These are phyloP conservation scores for Hypoxylon sp. DNA, from an alignment of 2,329 filamentous ascomycete genomes.

Conservation along the genomic window DNA sequence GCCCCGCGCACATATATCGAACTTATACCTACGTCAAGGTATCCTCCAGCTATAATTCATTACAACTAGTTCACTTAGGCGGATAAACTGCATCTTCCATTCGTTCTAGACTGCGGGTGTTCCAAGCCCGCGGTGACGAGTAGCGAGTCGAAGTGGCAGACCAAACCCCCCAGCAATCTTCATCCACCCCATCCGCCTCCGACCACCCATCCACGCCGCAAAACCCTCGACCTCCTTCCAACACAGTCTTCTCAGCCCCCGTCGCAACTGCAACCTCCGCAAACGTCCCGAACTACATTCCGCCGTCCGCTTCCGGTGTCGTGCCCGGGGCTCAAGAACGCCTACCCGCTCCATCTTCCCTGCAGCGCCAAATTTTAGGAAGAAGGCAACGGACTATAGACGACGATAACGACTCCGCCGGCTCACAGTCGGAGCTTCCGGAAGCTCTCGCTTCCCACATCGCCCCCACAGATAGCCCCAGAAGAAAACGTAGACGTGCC, in stretches of 20 bases:
- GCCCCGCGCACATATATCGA: constrained; percentile 14
- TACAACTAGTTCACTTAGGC: constrained; percentile 20
- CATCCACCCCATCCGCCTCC: constrained; percentile 73
- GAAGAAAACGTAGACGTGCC: constrained; percentile 71
- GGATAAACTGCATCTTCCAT: constrained; percentile 31
- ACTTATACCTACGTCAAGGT: constrained; percentile 23
- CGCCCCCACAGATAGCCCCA: constrained; percentile 50
- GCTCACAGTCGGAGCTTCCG: constrained; percentile 40
- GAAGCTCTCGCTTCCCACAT: constrained; percentile 45
- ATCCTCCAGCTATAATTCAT: constrained; percentile 4
- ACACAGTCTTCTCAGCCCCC: constrained; percentile 61
- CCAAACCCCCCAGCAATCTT: constrained; percentile 67
- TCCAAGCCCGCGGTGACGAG: constrained; percentile 58
- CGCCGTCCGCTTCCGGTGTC: constrained; percentile 36
- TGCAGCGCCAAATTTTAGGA: constrained; percentile 62
- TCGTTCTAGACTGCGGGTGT: constrained; percentile 55
- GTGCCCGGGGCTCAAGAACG: constrained; percentile 27
- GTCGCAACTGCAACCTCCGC: constrained; percentile 38
- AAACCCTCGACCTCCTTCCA: constrained; percentile 63
- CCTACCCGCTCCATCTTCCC: constrained; percentile 26
- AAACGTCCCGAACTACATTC: constrained; percentile 43
- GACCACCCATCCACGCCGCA: constrained; percentile 74
- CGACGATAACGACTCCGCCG: constrained; percentile 53
- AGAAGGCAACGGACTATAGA: constrained; percentile 66
- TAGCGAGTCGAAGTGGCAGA: constrained; percentile 77